phyloP scores from a whole-genome alignment of 306 rosid genomes.

The Canavalia ensiformis region DNA sequence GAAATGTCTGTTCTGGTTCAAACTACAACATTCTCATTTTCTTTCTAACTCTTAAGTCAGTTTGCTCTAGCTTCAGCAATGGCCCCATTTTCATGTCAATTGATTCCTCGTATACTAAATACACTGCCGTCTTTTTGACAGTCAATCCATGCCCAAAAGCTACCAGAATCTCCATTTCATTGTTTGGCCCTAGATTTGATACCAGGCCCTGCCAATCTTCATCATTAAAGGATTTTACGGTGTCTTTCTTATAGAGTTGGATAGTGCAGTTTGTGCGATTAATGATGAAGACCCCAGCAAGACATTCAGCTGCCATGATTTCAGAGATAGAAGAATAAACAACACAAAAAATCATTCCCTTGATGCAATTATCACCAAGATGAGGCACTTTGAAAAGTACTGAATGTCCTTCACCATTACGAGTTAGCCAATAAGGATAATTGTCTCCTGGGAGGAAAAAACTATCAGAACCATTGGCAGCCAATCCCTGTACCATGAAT shows the following conservation, averaged over 20 bases:
- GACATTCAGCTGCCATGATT: neutral
- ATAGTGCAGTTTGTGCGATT: constrained; percentile 25
- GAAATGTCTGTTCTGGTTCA: too few species aligned
- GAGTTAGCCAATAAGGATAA: constrained; percentile 5
- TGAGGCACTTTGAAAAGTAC: constrained; percentile 12
- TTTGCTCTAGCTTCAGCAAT: too few species aligned
- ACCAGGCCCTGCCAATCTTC: constrained; percentile 3
- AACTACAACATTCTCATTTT: too few species aligned
- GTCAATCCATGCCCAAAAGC: neutral
- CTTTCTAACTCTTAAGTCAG: too few species aligned
- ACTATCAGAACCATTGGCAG: neutral
- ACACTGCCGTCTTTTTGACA: neutral
- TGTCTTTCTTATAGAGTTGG: constrained; percentile 20
- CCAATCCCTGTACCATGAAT: neutral
- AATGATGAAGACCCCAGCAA: neutral
- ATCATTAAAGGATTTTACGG: neutral
- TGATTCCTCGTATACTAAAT: neutral
- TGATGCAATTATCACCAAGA: neutral
- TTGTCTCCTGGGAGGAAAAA: constrained; percentile 14
- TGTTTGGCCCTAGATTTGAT: neutral
- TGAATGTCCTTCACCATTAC: neutral
- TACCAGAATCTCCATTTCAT: constrained; percentile 23
- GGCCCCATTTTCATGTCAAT: neutral
- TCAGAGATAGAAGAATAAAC: neutral
- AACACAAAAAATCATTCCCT: constrained; percentile 13